Base-by-base conservation (phyloP, 345 rosid species). In the Pugionium cornutum region DNA sequence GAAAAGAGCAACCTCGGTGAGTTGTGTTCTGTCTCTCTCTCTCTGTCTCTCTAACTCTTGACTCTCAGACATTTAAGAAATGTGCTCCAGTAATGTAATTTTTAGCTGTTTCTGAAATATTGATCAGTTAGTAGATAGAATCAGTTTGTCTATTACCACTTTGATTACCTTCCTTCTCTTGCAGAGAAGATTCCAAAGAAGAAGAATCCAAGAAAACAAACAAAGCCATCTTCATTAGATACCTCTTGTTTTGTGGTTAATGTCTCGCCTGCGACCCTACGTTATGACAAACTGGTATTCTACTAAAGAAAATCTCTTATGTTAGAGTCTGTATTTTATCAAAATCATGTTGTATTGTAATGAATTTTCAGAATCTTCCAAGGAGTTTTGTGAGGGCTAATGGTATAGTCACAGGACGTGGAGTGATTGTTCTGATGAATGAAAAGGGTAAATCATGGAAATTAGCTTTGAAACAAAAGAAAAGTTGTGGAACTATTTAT, bases 161-260 rank as follows among this genome's bases (percentile, higher is more conserved):
- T 18, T 18, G 18, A 18, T 18, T 18, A 18, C 18, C 0, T 18
- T 18, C 18, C 18, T 18, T 18, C 18, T 18, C 0, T 18, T 29
- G 2, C 18, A 18, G 18, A 18, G 18, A 18, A 18, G 18, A 18
- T 11, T 3, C 9, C 6, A 42, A 29, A 34, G 29, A 63, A 48
- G 34, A 50, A 50, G 48, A 44, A 10, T 25, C 54, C 28, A 67
- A 56, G 5, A 45, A 34, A 8, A 54, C 33, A 67, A 67, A 4
- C 36, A 33, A 29, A 50, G 59, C 43, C 61, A n/a, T 62, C 36
- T 9, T 50, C 58, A 53, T 29, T 43, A 66, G 26, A 36, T 46
- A 40, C 8, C 8, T 66, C 72, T 46, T 56, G 48, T 46, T 67
- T 36, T 5, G 63, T 56, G 27, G 56, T 64, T 37, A 47, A 46